Percentiles rank a stretch among this genome's conserved stretches.
Conservation (phyloP, 371 early-diverging fungal genomes). For the Syncephalastrum monosporum region DNA sequence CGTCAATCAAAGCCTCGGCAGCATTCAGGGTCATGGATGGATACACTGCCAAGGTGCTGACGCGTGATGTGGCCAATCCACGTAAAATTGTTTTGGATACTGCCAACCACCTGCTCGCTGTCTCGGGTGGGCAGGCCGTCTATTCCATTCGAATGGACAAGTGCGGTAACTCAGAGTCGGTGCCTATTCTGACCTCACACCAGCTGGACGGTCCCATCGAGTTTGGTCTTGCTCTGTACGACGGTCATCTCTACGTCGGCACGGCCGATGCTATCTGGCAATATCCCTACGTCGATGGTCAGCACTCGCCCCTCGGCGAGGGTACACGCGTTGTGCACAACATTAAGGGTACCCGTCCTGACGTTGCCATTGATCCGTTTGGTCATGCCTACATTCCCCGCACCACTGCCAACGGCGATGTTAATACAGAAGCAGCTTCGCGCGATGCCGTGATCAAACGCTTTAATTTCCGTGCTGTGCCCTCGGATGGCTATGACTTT, state of each 20-base stretch:
- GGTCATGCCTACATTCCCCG: conserved; percentile 38
- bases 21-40: conserved; percentile 31
- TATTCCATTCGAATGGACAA: conserved; percentile 44
- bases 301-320: conserved; percentile 26
- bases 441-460: conserved; percentile 36
- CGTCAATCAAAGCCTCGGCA: conserved; percentile 16
- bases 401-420: conserved; percentile 12
- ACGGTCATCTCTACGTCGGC: conserved; percentile 29
- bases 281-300: conserved; percentile 44
- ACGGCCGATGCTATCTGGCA: conserved; percentile 32
- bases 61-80: conserved; percentile 28
- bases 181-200: conserved; percentile 13
- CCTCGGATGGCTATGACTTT: conserved; percentile 37
- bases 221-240: conserved; percentile 28
- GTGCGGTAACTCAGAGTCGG: conserved; percentile 36
- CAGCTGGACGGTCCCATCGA: conserved; percentile 14
- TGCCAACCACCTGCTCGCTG: conserved; percentile 36
- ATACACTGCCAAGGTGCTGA: conserved; percentile 31
- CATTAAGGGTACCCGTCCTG: conserved; percentile 19
- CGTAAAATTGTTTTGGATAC: conserved; percentile 35
- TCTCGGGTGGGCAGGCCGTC: conserved; percentile 25
- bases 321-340: conserved; percentile 29
- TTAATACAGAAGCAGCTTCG: conserved; percentile 6
- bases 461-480: conserved; percentile 37
- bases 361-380: conserved; percentile 40